These are phyloP conservation scores for Ramaria sp. DNA, from an alignment of 768 basidiomycete genomes.

Conservation along the genomic window DNA sequence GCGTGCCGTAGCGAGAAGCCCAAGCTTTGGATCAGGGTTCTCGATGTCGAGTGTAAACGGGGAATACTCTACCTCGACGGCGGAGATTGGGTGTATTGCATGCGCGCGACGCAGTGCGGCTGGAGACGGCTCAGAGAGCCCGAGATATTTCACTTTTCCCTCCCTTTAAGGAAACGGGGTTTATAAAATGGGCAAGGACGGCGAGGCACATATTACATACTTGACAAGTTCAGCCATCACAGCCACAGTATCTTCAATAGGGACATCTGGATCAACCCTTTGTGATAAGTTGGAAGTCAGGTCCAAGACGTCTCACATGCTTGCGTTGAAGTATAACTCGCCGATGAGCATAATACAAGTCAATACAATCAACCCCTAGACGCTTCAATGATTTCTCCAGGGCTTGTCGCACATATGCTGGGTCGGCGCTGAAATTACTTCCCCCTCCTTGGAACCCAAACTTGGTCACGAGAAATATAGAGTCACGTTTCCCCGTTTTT, in stretches of 20 bases:
- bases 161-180: conserved; percentile 19
- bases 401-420: conserved; percentile 28
- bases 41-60: conserved; percentile 40
- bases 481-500: conserved; percentile 35
- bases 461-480: conserved; percentile 57
- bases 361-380: conserved; percentile 31
- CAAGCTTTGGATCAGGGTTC: conserved; percentile 24
- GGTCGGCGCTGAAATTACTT: conserved; percentile 23
- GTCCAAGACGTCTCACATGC: too few relatives aligned
- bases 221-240: conserved; percentile 21
- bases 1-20: conserved; percentile 31
- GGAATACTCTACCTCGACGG: conserved; percentile 41
- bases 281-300: background rate
- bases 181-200: too few relatives aligned
- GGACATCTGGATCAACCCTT: conserved; percentile 3
- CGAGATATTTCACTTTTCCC: conserved; percentile 40
- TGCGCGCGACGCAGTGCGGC: conserved; percentile 38
- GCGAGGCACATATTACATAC: conserved; percentile 13
- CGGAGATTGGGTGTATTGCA: conserved; percentile 38
- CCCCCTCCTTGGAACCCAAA: conserved; percentile 22
- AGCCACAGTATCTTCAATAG: conserved; percentile 13
- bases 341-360: conserved; percentile 36
- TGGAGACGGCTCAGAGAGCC: conserved; percentile 41
- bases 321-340: conserved; percentile 11
- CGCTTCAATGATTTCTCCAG: conserved; percentile 25